phyloP scores from a whole-genome alignment of 1,284 basidiomycete genomes.

The Rhodotorula sp. region DNA sequence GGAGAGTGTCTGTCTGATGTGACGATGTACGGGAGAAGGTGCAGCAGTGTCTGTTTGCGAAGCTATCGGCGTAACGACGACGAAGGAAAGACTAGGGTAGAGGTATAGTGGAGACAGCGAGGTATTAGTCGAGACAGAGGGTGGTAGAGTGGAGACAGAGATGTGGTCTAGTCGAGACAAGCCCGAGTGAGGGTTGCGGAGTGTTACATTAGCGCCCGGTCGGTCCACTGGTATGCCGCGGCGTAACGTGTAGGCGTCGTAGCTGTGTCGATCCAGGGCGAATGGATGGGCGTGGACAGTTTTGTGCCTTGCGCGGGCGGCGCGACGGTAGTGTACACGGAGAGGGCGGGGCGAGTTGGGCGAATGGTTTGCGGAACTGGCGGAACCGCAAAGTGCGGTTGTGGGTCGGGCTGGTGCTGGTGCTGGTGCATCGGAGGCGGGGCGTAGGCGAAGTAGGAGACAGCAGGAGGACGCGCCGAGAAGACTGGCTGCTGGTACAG shows the following conservation, averaged over 20 bases:
- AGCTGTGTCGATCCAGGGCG: constrained; percentile 23
- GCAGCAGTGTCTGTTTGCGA: neutral
- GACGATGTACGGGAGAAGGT: neutral
- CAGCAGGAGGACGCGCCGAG: too few species aligned
- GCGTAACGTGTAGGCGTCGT: constrained; percentile 27
- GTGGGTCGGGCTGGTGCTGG: neutral
- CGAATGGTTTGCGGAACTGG: neutral
- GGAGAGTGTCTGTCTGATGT: neutral
- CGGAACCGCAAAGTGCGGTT: neutral
- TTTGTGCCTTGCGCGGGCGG: neutral
- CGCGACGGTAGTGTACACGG: constrained; percentile 2
- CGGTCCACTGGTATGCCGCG: neutral
- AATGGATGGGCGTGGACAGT: constrained; percentile 1
- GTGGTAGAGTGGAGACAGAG: neutral
- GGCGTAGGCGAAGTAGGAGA: neutral
- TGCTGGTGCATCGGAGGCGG: neutral
- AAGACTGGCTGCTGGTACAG: too few species aligned
- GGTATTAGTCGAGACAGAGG: neutral
- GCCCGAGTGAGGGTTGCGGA: neutral
- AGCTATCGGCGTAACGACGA: neutral
- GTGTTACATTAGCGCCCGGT: neutral
- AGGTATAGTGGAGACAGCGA: neutral
- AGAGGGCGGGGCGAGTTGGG: constrained; percentile 1
- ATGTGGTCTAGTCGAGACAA: too few species aligned
- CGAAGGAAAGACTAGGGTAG: neutral